Conservation (phyloP, 805 yeast species). For the Ogataea pilisensis region DNA sequence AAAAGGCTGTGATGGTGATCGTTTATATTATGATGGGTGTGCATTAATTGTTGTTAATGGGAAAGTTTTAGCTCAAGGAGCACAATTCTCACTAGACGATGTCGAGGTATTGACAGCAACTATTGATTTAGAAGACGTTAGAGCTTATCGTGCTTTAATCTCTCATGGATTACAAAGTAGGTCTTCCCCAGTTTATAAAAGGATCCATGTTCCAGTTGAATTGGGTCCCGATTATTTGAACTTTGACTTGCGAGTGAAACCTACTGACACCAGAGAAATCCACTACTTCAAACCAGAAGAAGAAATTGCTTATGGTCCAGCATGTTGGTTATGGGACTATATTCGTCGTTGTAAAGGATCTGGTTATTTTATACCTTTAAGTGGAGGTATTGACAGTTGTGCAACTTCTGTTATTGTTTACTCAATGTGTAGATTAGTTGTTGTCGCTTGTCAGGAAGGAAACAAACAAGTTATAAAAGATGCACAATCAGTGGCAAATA, state of each 20-base stretch:
- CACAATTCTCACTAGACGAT: conserved; percentile 84
- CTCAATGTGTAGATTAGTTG: conserved; percentile 89
- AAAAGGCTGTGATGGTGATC: conserved; percentile 97
- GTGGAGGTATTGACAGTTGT: conserved; percentile 98
- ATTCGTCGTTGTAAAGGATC: conserved; percentile 85
- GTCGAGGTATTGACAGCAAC: conserved; percentile 97
- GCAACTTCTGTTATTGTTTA: conserved; percentile 94
- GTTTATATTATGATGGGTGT: conserved; percentile 95
- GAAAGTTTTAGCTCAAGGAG: conserved; percentile 84
- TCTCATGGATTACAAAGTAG: conserved; percentile 74
- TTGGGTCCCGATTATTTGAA: conserved; percentile 55
- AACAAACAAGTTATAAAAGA: conserved; percentile 75
- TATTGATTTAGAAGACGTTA: conserved; percentile 85
- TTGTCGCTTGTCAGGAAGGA: conserved; percentile 61
- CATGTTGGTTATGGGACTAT: conserved; percentile 99
- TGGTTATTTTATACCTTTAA: conserved; percentile 88
- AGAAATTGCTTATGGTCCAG: conserved; percentile 97
- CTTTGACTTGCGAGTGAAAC: conserved; percentile 59
- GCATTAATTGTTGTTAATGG: conserved; percentile 94
- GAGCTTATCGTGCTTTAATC: conserved; percentile 68
- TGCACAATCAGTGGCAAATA: conserved; percentile 62
- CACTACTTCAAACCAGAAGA: conserved; percentile 83
- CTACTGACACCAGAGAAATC: conserved; percentile 48
- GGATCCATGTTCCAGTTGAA: conserved; percentile 60
- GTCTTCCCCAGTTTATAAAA: conserved; percentile 39